phyloP scores from a whole-genome alignment of 768 basidiomycete species.

The Leccinum uliginosum region DNA sequence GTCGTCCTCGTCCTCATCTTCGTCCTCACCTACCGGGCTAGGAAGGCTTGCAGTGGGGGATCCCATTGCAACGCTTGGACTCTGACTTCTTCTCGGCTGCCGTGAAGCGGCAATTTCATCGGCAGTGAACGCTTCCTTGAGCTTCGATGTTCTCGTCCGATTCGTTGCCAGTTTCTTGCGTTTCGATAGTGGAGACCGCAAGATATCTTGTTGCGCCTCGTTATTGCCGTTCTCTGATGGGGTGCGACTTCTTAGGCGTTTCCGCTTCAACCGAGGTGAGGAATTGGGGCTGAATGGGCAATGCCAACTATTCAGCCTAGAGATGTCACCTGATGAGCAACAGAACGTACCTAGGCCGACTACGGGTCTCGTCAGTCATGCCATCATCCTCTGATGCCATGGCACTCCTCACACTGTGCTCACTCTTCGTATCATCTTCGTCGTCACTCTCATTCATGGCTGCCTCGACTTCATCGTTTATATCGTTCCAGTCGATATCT shows the following conservation, averaged over 20 bases:
- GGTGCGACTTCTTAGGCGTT: constrained; percentile 68
- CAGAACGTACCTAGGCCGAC: constrained; percentile 38
- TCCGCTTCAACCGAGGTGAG: constrained; percentile 51
- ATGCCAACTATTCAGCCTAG: constrained; percentile 5
- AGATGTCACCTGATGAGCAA: constrained; percentile 19
- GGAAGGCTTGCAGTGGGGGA: constrained; percentile 9
- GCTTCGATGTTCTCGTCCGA: constrained; percentile 58
- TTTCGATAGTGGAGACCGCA: constrained; percentile 73
- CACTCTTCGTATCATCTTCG: constrained; percentile 35
- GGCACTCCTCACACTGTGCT: constrained; percentile 39
- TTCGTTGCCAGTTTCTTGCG: constrained; percentile 72
- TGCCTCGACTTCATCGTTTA: constrained; percentile 84
- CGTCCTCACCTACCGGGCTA: constrained; percentile 42
- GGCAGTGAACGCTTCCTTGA: constrained; percentile 64
- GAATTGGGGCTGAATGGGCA: constrained; percentile 33
- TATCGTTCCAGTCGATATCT: constrained; percentile 76
- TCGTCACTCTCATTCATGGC: constrained; percentile 81
- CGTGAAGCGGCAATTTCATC: constrained; percentile 38
- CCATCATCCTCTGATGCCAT: constrained; percentile 47
- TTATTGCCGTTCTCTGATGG: constrained; percentile 55
- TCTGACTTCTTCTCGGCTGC: constrained; percentile 24
- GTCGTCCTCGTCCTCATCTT: constrained; percentile 68
- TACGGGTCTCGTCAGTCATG: constrained; percentile 46
- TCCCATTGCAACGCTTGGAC: constrained; percentile 14
- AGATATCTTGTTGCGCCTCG: constrained; percentile 35